phyloP scores from a whole-genome alignment of 768 basidiomycete genomes.

The Lentinula sp. region DNA sequence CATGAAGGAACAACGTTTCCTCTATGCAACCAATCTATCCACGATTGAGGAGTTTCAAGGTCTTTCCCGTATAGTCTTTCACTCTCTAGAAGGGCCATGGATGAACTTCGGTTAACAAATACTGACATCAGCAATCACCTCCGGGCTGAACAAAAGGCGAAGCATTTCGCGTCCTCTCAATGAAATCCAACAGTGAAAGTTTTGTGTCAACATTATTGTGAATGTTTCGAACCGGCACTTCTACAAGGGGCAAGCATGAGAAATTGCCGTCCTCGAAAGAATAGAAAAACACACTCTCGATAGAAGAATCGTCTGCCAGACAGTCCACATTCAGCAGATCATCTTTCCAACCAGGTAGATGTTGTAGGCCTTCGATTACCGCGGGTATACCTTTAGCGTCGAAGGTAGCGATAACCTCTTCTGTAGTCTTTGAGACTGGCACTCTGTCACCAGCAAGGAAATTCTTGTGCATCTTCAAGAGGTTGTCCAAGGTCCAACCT shows the following conservation, averaged over 20 bases:
- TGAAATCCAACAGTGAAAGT: conserved; percentile 47
- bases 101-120: neutral
- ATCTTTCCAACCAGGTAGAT: conserved; percentile 44
- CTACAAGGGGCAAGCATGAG: conserved; percentile 22
- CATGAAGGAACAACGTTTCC: conserved; percentile 41
- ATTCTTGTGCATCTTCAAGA: conserved; percentile 30
- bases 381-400: conserved; percentile 53
- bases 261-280: neutral
- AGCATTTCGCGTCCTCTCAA: conserved; percentile 33
- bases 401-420: conserved; percentile 30
- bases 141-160: conserved; percentile 26
- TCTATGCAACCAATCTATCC: conserved; percentile 55
- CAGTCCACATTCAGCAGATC: neutral
- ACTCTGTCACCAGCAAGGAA: conserved; percentile 40
- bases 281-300: neutral
- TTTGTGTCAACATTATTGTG: conserved; percentile 47
- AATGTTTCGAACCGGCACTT: conserved; percentile 58
- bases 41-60: conserved; percentile 56
- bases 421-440: conserved; percentile 22
- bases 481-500: conserved; percentile 43
- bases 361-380: conserved; percentile 58
- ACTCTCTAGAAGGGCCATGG: conserved; percentile 31
- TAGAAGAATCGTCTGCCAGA: neutral
- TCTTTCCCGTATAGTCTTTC: conserved; percentile 78
- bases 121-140: conserved; percentile 35